These are phyloP conservation scores for Schizochytrium sp. DNA, from an alignment of 108 stramenopile species.

Conservation along the genomic window DNA sequence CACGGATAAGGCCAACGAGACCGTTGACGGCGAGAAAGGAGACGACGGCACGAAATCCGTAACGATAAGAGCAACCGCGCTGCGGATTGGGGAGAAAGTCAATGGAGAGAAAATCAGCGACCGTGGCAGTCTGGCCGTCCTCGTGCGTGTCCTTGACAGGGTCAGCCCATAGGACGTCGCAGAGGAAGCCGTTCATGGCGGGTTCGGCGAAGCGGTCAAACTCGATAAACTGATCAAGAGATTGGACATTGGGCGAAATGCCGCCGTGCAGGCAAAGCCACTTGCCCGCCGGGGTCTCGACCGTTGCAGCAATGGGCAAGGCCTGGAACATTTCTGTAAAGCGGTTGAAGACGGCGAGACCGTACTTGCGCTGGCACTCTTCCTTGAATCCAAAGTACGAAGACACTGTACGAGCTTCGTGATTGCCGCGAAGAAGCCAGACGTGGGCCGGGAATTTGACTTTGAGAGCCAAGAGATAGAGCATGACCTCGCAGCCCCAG, in stretches of 20 bases:
- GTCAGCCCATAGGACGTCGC: conserved; percentile 49
- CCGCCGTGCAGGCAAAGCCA: conserved; percentile 40
- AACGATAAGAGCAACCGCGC: conserved; percentile 38
- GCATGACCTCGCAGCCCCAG: conserved; percentile 38
- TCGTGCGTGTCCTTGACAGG: conserved; percentile 34
- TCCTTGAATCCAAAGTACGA: conserved; percentile 53
- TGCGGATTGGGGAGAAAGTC: conserved; percentile 39
- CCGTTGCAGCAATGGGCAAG: conserved; percentile 42
- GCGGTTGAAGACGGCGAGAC: conserved; percentile 42
- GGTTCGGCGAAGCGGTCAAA: conserved; percentile 47
- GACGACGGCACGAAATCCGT: conserved; percentile 45
- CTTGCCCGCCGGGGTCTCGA: conserved; percentile 31
- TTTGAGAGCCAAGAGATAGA: conserved; percentile 43
- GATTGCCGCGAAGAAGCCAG: conserved; percentile 40
- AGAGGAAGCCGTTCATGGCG: conserved; percentile 38
- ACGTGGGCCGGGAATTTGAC: conserved; percentile 30
- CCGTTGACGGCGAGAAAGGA: conserved; percentile 38
- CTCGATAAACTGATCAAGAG: conserved; percentile 35
- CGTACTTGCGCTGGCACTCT: conserved; percentile 48
- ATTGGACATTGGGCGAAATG: conserved; percentile 32
- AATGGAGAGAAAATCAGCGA: conserved; percentile 31
- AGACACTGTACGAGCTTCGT: conserved; percentile 36
- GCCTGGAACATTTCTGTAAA: conserved; percentile 41
- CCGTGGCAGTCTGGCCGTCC: conserved; percentile 28
- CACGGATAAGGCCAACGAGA: conserved; percentile 43